Base-by-base conservation (phyloP, 2,329 filamentous ascomycete species). In the Geosmithia putterillii region DNA sequence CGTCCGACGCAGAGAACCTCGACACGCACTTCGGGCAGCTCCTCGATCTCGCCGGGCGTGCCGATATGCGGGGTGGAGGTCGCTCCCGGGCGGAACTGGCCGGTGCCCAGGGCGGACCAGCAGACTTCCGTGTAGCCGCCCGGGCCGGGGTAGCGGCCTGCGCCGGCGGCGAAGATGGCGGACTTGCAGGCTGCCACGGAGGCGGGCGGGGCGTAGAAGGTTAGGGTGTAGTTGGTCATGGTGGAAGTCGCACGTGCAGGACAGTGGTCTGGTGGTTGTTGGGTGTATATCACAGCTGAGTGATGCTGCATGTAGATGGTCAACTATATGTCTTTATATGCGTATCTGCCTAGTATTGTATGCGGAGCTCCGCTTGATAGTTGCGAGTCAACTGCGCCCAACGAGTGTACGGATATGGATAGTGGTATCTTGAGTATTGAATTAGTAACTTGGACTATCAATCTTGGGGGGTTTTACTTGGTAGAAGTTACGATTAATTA, bases 1-100 rank as follows among this genome's bases (percentile, higher is more conserved):
- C 73, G 69, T 0, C 79, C 77, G 1, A 76, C 51, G 53, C 78
- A 80, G 3, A 83, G 54, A 1, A 74, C 73, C 63, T 86, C 81
- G 15, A 83, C 74, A 40, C 70, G 69, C 2, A 73, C 65, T 57
- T 86, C 81, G 3, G 72, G 66, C 0, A 76, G 66, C 45, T 75
- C 57, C 57, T 84, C 78, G 1, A 84, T 52, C 36, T 63, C 57
- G 1, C 79, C 78, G 1, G 68, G 61, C 9, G 61, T 60, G 0
- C 81, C 82, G 47, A 84, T 76, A 52, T 76, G 62, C 3, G 81
- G 81, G 40, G 79, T 79, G 1, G 81, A 78, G 0, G 64, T 57
- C 44, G 68, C 66, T 1, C 75, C 76, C 0, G 81, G 80, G 0
- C 75, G 71, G 57, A 85, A 86, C 53, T 85, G 80, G 1, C 79